These are phyloP conservation scores for Daphne laureola DNA, from an alignment of 441 rosid species.

Conservation along the genomic window DNA sequence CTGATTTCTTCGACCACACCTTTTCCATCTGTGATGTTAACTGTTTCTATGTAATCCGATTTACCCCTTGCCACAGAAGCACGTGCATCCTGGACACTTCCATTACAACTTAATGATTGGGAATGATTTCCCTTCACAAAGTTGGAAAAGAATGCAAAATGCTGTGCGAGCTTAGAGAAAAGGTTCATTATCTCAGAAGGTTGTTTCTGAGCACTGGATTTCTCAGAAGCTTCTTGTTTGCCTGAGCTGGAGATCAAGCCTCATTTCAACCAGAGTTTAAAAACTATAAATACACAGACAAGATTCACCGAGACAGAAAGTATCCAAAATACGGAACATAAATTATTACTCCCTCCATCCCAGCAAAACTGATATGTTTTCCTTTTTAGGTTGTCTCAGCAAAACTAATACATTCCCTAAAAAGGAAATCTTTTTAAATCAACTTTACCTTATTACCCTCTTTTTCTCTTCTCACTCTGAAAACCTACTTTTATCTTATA, in stretches of 20 bases:
- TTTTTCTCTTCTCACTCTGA: no score
- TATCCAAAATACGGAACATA: no score
- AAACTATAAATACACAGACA: constrained; percentile 1
- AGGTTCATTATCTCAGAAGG: constrained; percentile 37
- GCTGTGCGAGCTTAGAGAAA: constrained; percentile 56
- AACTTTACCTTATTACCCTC: no score
- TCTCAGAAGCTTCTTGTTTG: constrained; percentile 25
- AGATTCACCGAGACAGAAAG: not conserved
- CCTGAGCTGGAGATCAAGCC: constrained; percentile 30
- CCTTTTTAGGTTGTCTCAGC: no score
- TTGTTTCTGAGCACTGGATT: constrained; percentile 20
- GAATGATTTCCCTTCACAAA: constrained; percentile 35
- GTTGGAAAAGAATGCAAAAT: constrained; percentile 56
- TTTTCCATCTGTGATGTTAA: constrained; percentile 17
- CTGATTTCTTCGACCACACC: constrained; percentile 26
- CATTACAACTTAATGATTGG: constrained; percentile 23
- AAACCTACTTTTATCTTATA: no score
- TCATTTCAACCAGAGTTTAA: constrained; percentile 19
- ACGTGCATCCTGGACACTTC: constrained; percentile 19
- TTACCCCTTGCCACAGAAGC: constrained; percentile 18
- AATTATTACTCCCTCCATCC: no score
- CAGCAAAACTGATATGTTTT: no score
- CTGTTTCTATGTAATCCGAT: constrained; percentile 17
- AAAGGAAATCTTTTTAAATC: no score
- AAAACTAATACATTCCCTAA: no score